Conservation (phyloP, 805 yeast species). For the Candida manassasensis region DNA sequence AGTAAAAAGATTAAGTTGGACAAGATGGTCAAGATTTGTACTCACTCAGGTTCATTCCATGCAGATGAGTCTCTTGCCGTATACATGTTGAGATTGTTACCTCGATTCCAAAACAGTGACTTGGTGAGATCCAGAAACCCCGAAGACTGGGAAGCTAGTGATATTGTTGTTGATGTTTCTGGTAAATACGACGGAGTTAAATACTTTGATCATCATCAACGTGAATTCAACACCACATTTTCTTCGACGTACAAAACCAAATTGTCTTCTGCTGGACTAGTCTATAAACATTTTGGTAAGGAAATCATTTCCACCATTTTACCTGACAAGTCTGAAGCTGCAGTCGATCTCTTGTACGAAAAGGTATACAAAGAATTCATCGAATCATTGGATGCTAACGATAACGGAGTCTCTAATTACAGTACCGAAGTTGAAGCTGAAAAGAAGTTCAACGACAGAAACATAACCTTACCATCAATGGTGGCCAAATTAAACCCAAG, state of each 20-base stretch:
- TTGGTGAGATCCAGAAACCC: conserved; percentile 83
- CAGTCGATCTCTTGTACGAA: conserved; percentile 61
- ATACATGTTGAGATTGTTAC: conserved; percentile 69
- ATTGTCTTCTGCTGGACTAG: conserved; percentile 88
- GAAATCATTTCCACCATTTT: conserved; percentile 54
- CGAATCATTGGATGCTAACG: conserved; percentile 93
- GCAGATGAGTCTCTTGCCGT: conserved; percentile 97
- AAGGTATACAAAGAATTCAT: conserved; percentile 83
- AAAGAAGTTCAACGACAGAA: conserved; percentile 66
- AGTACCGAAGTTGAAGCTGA: conserved; percentile 45
- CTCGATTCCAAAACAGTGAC: conserved; percentile 60
- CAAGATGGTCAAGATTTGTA: conserved; percentile 61
- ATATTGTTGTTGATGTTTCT: conserved; percentile 91
- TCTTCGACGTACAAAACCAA: conserved; percentile 62
- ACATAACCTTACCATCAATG: conserved; percentile 72
- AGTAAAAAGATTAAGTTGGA: conserved; percentile 10
- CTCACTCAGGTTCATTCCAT: conserved; percentile 91
- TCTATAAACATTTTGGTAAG: conserved; percentile 81
- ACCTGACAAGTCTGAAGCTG: conserved; percentile 28
- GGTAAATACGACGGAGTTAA: conserved; percentile 84
- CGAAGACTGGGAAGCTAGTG: conserved; percentile 76
- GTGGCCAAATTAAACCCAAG: conserved; percentile 79
- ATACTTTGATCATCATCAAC: conserved; percentile 94
- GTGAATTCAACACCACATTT: conserved; percentile 80
- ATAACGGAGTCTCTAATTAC: conserved; percentile 82